Base-by-base conservation (phyloP, 1,284 basidiomycete species). In the Baeospora myosura region DNA sequence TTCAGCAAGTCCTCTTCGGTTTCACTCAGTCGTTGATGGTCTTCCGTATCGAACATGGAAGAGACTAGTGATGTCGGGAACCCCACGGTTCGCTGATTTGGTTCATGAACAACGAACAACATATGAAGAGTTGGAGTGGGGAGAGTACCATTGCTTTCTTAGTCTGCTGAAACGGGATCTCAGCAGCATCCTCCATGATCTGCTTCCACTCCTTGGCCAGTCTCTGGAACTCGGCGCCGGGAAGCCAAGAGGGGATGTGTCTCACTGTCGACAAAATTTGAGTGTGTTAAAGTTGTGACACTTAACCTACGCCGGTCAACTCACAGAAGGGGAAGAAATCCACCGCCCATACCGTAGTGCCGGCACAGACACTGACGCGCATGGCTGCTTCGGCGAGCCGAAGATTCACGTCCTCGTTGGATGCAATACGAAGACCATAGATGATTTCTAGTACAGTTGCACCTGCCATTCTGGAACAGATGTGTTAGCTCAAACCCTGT, bases 71-170 rank as follows among this genome's bases (percentile, higher is more conserved):
- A n/a, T n/a, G n/a, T n/a, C n/a, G n/a, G n/a, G n/a, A n/a, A n/a
- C n/a, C n/a, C n/a, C n/a, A n/a, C n/a, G n/a, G n/a, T n/a, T n/a
- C n/a, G n/a, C n/a, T n/a, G n/a, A n/a, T n/a, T n/a, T n/a, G n/a
- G n/a, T n/a, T n/a, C n/a, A n/a, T n/a, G n/a, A n/a, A n/a, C n/a
- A n/a, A n/a, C n/a, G n/a, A n/a, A n/a, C n/a, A n/a, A n/a, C n/a
- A n/a, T n/a, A n/a, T n/a, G n/a, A n/a, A n/a, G n/a, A n/a, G n/a
- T n/a, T n/a, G n/a, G n/a, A n/a, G n/a, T n/a, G n/a, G n/a, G n/a
- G n/a, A n/a, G n/a, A n/a, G n/a, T 51, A 79, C 81, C 64, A 81
- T 69, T 50, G 81, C 72, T 43, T 76, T 65, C 55, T 76, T 79
- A 33, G 77, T 76, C 44, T 69, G 76, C 34, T 69, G 63, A 50